Base-by-base conservation (phyloP, 2,329 filamentous ascomycete species). In the Penicillium sp. region DNA sequence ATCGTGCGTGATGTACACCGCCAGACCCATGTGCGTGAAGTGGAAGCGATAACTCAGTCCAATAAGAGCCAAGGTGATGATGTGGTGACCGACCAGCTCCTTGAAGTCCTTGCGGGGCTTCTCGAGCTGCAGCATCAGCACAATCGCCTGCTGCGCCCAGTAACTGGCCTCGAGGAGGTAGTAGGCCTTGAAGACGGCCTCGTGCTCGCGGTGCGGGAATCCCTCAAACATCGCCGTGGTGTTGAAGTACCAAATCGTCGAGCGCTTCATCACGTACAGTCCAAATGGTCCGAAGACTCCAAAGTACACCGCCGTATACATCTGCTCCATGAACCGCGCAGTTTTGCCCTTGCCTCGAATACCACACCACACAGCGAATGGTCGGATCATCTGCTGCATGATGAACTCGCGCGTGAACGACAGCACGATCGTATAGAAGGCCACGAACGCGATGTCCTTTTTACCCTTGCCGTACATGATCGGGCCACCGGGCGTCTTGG, bases 211-310 rank as follows among this genome's bases (percentile, higher is more conserved):
- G 75, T 97, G 92, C 5, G 92, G 92, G 73, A 91, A 96, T 16
- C 80, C 81, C 73, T 93, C 90, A 75, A 95, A 97, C 90, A 97
- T 96, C 73, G 86, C 91, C 27, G 79, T 81, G 2, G 90, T 94
- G 77, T 95, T 92, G 82, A 96, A 97, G 75, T 96, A 97, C 93
- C 92, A 97, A 40, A 97, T 86, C 7, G 92, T 88, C n/a, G 91
- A 93, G 59, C 84, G 83, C 68, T 84, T 89, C 92, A 97, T 97
- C 71, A 97, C 90, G 71, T 89, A 97, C 67, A 97, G 74, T 50
- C 92, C 92, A 52, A 87, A 87, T 1, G 92, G 92, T 1, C 91
- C 91, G 54, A 95, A 86, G 54, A 94, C 72, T 43, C 76, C 85
- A 74, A 96, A 96, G 81, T 97, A 97, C 50, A 96, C 79, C 24